Base-by-base conservation (phyloP, 83 land plant species). In the Thuja plicata region DNA sequence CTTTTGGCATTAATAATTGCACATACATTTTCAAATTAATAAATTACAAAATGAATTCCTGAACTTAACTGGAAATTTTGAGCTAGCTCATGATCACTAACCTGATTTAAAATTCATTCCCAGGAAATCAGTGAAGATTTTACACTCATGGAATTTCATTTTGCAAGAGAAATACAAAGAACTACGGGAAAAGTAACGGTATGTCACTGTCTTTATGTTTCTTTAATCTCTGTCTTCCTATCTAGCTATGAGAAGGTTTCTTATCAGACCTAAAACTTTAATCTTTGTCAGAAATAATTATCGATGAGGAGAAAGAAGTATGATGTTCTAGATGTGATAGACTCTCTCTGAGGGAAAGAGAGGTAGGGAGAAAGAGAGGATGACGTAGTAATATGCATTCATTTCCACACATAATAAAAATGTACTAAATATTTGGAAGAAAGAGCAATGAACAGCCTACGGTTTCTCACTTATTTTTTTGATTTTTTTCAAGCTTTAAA, bases 101-200 rank as follows among this genome's bases (percentile, higher is more conserved):
- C 27, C 27, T 55, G 8, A 40, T 37, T 35, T 70, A n/a, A 34
- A 50, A 40, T 50, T 66, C n/a, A 62, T 32, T 86, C 37, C 12
- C 71, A 95, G 95, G 91, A 87, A 90, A 93, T 95, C 46, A 94
- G 94, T 90, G 90, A 90, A 52, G 85, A 74, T 30, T 88, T 87
- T 79, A 89, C 91, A 12, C 43, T 95, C 74, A 90, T 95, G 94
- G 94, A 95, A 90, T 93, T 95, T 86, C 89, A 95, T 91, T 94
- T 92, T 40, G 34, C 91, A 62, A 87, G 91, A 81, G 86, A 52
- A 48, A 84, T 84, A 41, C 86, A 84, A 52, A 52, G 8, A 8
- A 48, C n/a, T 50, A 40, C 37, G 12, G 60, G 86, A 84, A 84
- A 50, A 48, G 86, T 46, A 52, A 84, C 5, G 86, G 86, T 84